Percentiles rank a stretch among this genome's conserved stretches.
Evolutionary conservation across 148 eudicot species (phyloP).

Genomic region (Salicornia ramosissima): DNA sequence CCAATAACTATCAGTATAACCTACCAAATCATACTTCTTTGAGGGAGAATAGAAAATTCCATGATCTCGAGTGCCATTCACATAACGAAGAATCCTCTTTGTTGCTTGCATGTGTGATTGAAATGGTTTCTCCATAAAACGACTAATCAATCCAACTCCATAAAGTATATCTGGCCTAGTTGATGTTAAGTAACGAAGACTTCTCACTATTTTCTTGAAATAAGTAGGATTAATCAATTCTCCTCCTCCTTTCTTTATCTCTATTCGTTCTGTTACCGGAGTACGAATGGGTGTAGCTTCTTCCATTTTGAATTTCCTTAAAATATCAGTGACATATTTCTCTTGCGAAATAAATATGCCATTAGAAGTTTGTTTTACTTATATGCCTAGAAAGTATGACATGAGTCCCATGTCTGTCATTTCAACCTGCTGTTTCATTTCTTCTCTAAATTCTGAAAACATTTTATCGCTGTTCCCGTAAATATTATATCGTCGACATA

Average conservation of each 20-base stretch:
- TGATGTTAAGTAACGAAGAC: neutral
- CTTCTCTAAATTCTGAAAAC: neutral
- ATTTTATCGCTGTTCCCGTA: neutral
- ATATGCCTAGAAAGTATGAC: slow-evolving; percentile 10
- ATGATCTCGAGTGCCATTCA: no score
- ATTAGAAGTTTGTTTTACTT: neutral
- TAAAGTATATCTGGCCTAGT: neutral
- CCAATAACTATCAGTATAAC: slow-evolving; percentile 6
- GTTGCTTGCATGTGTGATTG: slow-evolving; percentile 9
- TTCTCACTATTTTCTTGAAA: neutral
- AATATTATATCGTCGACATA: neutral
- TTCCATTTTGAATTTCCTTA: slow-evolving; percentile 10
- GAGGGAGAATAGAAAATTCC: neutral
- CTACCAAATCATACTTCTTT: neutral
- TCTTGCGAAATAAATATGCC: slow-evolving; percentile 1
- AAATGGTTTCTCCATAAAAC: slow-evolving; percentile 4
- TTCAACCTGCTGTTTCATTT: neutral
- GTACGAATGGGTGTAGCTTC: neutral
- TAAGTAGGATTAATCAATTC: slow-evolving; percentile 4
- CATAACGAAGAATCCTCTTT: neutral
- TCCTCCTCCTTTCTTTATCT: slow-evolving; percentile 1
- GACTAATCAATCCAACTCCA: slow-evolving; percentile 2
- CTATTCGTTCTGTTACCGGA: neutral
- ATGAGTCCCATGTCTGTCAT: slow-evolving; percentile 2
- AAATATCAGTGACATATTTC: slow-evolving; percentile 3